A percentile compares a stretch with the other conserved stretches of the same genome.
Conservation (phyloP, 495 filamentous ascomycete species). For the Neurospora terricola region DNA sequence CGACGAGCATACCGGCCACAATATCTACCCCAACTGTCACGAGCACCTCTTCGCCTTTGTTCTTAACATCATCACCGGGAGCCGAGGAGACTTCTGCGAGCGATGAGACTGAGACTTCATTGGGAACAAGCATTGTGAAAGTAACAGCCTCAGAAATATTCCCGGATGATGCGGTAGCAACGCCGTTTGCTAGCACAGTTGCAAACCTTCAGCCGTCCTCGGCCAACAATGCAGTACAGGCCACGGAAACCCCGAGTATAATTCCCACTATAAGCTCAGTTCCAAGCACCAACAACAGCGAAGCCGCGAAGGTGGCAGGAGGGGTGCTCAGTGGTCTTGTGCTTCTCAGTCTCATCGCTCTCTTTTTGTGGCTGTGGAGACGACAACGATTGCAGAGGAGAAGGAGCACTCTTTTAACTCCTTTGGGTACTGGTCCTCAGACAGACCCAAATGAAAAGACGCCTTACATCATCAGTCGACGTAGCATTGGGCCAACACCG, state of each 20-base stretch:
- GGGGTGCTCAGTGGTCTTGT: slow-evolving; percentile 41
- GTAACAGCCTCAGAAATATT: slow-evolving; percentile 8
- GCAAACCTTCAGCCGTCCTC: slow-evolving; percentile 8
- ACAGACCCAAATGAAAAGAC: slow-evolving; percentile 24
- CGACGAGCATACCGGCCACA: slow-evolving; percentile 21
- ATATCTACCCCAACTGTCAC: slow-evolving; percentile 7
- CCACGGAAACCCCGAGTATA: slow-evolving; percentile 8
- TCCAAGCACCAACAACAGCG: slow-evolving; percentile 7
- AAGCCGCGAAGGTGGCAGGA: slow-evolving; percentile 30
- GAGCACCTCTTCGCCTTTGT: slow-evolving; percentile 5
- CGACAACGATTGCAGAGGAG: slow-evolving; percentile 27
- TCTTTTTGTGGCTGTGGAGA: slow-evolving; percentile 40
- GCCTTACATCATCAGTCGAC: slow-evolving; percentile 30
- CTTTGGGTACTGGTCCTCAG: slow-evolving; percentile 23
- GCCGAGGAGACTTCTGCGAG: not conserved
- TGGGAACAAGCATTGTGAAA: not conserved
- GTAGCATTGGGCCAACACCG: slow-evolving; percentile 33
- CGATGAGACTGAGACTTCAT: not conserved
- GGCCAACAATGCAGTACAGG: slow-evolving; percentile 6
- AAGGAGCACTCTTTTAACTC: slow-evolving; percentile 36
- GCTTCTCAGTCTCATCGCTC: slow-evolving; percentile 32
- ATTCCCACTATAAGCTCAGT: slow-evolving; percentile 11
- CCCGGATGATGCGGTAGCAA: slow-evolving; percentile 6
- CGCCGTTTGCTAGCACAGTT: slow-evolving; percentile 15
- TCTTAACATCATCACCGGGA: not conserved